These are phyloP conservation scores for Lumnitzera littorea DNA, from an alignment of 345 rosid species.

Conservation along the genomic window DNA sequence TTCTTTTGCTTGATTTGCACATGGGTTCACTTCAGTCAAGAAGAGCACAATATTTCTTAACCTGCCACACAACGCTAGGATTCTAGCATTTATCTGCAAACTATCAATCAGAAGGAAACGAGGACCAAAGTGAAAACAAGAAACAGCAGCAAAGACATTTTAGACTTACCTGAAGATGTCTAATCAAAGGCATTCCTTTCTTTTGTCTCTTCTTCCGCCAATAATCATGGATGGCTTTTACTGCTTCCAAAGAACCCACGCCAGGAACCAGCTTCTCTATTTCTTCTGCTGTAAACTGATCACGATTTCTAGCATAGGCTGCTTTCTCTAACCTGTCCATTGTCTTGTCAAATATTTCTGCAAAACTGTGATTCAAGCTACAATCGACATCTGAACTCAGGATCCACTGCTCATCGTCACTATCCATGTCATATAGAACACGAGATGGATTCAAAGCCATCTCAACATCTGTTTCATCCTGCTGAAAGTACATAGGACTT, in stretches of 20 bases:
- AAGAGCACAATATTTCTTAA: too few species aligned
- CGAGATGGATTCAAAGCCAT: conserved; percentile 81
- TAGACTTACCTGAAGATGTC: conserved; percentile 83
- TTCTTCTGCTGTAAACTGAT: conserved; percentile 60
- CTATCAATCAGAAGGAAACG: too few species aligned
- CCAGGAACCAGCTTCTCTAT: conserved; percentile 56
- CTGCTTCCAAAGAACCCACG: conserved; percentile 40
- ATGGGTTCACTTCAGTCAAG: too few species aligned
- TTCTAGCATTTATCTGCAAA: too few species aligned
- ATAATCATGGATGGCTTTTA: conserved; percentile 45
- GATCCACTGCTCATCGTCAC: conserved; percentile 82
- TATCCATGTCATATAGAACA: conserved; percentile 91
- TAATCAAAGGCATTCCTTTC: conserved; percentile 79
- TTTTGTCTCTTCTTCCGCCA: conserved; percentile 80
- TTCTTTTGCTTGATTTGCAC: too few species aligned
- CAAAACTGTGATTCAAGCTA: conserved; percentile 33
- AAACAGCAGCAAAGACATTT: conserved; percentile 4
- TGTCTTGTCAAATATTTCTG: conserved; percentile 67
- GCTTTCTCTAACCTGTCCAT: conserved; percentile 88
- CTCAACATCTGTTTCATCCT: conserved; percentile 84
- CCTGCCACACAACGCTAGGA: too few species aligned
- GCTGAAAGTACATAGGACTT: conserved; percentile 54
- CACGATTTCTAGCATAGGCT: conserved; percentile 61
- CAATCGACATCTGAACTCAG: conserved; percentile 29
- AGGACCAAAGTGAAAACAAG: too few species aligned